Evolutionary conservation across 192 early-diverging fungal genomes (phyloP).

Genomic region (Backusella australiensis): DNA sequence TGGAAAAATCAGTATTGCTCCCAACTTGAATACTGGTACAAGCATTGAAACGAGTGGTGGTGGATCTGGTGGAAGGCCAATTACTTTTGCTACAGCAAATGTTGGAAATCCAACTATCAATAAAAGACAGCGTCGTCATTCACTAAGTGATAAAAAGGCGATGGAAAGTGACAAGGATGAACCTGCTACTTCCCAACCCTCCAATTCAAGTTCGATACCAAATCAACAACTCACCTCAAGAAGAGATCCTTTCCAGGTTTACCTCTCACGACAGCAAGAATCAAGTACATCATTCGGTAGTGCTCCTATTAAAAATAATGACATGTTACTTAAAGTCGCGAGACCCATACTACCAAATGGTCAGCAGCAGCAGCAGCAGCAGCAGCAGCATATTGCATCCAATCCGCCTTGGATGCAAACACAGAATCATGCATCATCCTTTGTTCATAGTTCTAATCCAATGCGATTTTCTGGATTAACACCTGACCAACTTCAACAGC

Average conservation of each 20-base stretch:
- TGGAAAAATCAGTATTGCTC: neutral
- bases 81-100: neutral
- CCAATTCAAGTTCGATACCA: neutral
- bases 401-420: slow-evolving; percentile 11
- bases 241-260: neutral
- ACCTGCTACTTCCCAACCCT: neutral
- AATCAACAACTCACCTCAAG: neutral
- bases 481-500: slow-evolving; percentile 5
- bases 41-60: slow-evolving; percentile 2
- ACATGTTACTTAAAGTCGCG: neutral
- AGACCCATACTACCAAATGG: neutral
- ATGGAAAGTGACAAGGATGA: neutral
- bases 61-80: slow-evolving; percentile 7
- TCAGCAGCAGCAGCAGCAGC: neutral
- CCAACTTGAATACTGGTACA: neutral
- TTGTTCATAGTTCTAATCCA: neutral
- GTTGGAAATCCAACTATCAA: neutral
- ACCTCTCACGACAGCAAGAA: neutral
- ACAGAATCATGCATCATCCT: neutral
- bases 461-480: neutral
- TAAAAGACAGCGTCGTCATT: slow-evolving; percentile 19
- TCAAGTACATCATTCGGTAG: neutral
- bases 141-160: neutral
- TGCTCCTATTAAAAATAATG: neutral
- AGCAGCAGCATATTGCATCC: neutral